Evolutionary conservation across 148 eudicot genomes (phyloP).

Genomic region (Rhododendron ovatum): DNA sequence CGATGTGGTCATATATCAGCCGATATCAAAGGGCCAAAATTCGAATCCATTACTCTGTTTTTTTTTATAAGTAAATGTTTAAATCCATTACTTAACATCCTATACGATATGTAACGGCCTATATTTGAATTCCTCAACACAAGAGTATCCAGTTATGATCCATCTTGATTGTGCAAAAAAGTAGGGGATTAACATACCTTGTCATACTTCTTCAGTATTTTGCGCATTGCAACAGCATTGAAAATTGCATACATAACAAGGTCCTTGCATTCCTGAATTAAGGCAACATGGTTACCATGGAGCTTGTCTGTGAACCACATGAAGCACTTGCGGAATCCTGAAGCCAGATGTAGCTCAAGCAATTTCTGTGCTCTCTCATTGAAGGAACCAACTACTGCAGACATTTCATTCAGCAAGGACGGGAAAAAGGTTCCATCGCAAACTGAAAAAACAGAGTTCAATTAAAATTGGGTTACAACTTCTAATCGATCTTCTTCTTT

Average conservation of each 20-base stretch:
- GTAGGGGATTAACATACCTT: conserved; percentile 42
- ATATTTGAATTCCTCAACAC: neutral
- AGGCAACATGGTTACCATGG: conserved; percentile 41
- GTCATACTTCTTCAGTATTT: conserved; percentile 88
- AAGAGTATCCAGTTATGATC: neutral
- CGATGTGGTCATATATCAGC: neutral
- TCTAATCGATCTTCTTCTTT: neutral
- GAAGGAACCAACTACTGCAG: conserved; percentile 73
- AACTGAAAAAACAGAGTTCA: conserved; percentile 32
- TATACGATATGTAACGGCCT: neutral
- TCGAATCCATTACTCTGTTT: neutral
- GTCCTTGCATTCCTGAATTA: conserved; percentile 74
- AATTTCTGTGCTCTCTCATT: conserved; percentile 73
- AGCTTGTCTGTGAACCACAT: conserved; percentile 60
- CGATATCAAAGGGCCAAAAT: neutral
- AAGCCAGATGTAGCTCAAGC: conserved; percentile 71
- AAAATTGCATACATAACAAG: conserved; percentile 77
- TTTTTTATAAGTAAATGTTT: too few species aligned
- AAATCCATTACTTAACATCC: neutral
- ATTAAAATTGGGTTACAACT: neutral
- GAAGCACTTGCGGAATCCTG: conserved; percentile 63
- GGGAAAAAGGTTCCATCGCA: conserved; percentile 91
- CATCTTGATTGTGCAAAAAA: neutral
- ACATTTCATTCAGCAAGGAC: conserved; percentile 77
- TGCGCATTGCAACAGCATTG: conserved; percentile 82